phyloP scores from a whole-genome alignment of 257 asterid species.

The Anisodus acutangulus region DNA sequence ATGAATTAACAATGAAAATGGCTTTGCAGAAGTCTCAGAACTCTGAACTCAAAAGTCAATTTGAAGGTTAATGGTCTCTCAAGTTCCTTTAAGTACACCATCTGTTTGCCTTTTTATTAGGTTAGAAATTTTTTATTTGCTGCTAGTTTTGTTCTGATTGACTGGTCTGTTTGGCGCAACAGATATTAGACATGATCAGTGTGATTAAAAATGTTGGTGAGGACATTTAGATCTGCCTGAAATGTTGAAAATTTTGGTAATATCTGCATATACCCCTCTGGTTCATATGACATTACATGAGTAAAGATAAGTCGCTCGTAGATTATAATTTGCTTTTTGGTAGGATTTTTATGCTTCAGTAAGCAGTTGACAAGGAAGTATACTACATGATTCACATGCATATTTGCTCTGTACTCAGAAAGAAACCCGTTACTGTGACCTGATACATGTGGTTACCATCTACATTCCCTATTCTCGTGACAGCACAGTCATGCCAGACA shows the following conservation, averaged over 20 bases:
- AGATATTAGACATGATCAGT: neutral
- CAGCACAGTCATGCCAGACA: too few relatives aligned
- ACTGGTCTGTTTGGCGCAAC: neutral
- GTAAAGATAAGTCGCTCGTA: neutral
- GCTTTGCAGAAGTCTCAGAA: slow-evolving; percentile 80
- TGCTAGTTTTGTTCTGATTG: neutral
- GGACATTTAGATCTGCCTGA: neutral
- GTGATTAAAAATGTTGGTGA: neutral
- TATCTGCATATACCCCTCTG: neutral
- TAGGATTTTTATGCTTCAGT: too few relatives aligned
- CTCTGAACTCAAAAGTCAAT: slow-evolving; percentile 70
- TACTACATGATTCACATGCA: too few relatives aligned
- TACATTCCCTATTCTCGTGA: too few relatives aligned
- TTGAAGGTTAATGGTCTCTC: slow-evolving; percentile 63
- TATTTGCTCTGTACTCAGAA: too few relatives aligned
- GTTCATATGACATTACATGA: neutral
- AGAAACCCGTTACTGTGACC: too few relatives aligned
- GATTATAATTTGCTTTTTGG: too few relatives aligned
- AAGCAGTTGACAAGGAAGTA: too few relatives aligned
- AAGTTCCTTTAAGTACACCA: neutral
- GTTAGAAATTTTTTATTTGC: neutral
- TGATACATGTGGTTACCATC: too few relatives aligned
- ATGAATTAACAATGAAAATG: slow-evolving; percentile 80
- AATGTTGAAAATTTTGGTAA: neutral
- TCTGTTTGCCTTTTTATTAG: neutral